Percentiles rank a stretch among this genome's conserved stretches.
Conservation (phyloP, 495 filamentous ascomycete species). For the Talaromyces liani region DNA sequence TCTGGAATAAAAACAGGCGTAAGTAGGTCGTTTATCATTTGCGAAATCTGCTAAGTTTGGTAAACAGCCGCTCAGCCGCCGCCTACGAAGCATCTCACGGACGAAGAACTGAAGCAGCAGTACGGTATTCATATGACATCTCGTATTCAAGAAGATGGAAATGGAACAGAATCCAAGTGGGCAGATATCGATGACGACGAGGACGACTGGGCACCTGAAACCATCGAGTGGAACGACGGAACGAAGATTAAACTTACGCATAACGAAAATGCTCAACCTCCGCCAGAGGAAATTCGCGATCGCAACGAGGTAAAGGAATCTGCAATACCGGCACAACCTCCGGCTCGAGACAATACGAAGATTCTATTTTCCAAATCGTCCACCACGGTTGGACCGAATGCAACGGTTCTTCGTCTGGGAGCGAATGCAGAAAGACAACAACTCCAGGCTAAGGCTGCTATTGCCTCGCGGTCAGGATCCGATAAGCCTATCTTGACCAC, state of each 20-base stretch:
- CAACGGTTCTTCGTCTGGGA: constrained; percentile 45
- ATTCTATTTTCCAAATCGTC: constrained; percentile 35
- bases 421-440: constrained; percentile 35
- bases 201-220: constrained; percentile 95
- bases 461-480: constrained; percentile 57
- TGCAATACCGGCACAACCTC: constrained; percentile 14
- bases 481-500: constrained; percentile 75
- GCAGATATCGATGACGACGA: constrained; percentile 98
- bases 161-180: constrained; percentile 85
- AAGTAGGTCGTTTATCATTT: constrained; percentile 25
- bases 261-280: constrained; percentile 36
- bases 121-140: constrained; percentile 95
- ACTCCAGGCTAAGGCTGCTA: constrained; percentile 32
- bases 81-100: constrained; percentile 85
- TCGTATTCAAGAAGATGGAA: constrained; percentile 74
- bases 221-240: constrained; percentile 94
- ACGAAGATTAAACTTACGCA: constrained; percentile 81
- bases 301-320: constrained; percentile 7
- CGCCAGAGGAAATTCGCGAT: constrained; percentile 13
- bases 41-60: constrained; percentile 20
- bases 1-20: constrained; percentile 99
- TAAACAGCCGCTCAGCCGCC: constrained; percentile 63
- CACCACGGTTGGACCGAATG: constrained; percentile 44
- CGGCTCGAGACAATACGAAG: constrained; percentile 24
- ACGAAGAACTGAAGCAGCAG: constrained; percentile 93